Base-by-base conservation (phyloP, 2,329 filamentous ascomycete genomes). In the Scortechinia acanthostroma region DNA sequence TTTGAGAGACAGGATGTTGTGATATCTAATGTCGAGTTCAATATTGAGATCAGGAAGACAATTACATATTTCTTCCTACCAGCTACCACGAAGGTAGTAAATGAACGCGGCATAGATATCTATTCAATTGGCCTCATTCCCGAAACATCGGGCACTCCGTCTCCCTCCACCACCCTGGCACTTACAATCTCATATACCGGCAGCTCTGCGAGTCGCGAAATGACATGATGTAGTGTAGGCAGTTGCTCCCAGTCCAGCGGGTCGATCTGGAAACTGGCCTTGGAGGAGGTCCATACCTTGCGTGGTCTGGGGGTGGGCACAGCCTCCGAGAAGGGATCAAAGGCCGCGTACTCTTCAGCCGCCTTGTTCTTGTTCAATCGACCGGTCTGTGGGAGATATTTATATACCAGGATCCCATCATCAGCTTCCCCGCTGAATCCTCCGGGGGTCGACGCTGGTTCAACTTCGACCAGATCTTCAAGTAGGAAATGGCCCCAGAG, bases 161-260 rank as follows among this genome's bases (percentile, higher is more conserved):
- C 59, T 0, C 76, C 77, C 51, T 77, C 69, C 0, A 76, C 71
- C 2, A 81, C 61, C 58, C 74, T 78, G 1, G 69, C 77, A 22
- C 69, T 63, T 2, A 82, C 59, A 30, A 83, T 57, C 46, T 72
- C 70, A 51, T 75, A 80, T 2, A 81, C 57, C 0, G 77, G 79
- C 3, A 84, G 62, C 50, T 77, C 73, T 1, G 68, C 68, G 46
- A 83, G 55, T 14, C 68, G 62, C 17, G 60, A 57, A 3, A 76
- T 60, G 5, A 84, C 59, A 53, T 83, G 74, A 52, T 83, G 77
- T 44, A 83, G 58, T 2, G 78, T 84, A 0, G 80, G 80, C 47
- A 83, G 54, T 3, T 58, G 61, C 42, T 76, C 62, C 76, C 70
- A 76, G 51, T 76, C 69, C 15, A 71, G 51, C 0, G 59, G 61